phyloP scores from a whole-genome alignment of 805 yeast species.

The Saccharomyces mikatae region DNA sequence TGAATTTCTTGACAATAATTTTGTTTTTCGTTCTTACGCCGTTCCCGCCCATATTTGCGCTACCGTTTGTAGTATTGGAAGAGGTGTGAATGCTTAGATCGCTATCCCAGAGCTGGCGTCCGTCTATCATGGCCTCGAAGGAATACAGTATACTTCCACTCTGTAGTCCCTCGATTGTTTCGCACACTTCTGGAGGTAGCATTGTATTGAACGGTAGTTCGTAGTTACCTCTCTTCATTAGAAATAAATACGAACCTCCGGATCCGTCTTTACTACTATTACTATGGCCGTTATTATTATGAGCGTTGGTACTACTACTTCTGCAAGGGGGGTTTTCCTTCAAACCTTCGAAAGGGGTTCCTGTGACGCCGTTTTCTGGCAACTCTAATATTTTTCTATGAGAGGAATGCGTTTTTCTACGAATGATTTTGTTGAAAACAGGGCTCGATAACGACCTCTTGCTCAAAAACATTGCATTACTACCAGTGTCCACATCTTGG shows the following conservation, averaged over 20 bases:
- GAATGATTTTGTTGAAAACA: conserved; percentile 7
- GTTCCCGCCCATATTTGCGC: not conserved
- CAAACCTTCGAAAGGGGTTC: conserved; percentile 29
- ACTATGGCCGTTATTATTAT: not conserved
- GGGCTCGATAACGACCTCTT: conserved; percentile 11
- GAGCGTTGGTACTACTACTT: conserved; percentile 1
- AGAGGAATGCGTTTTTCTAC: conserved; percentile 6
- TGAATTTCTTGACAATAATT: conserved; percentile 38
- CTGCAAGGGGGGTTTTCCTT: conserved; percentile 2
- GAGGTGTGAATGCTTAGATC: not conserved
- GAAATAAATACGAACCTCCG: conserved; percentile 17
- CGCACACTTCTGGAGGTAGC: conserved; percentile 78
- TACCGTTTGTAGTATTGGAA: not conserved
- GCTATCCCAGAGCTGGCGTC: conserved; percentile 24
- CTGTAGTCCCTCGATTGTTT: conserved; percentile 80
- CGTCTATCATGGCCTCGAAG: conserved; percentile 68
- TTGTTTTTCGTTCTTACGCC: conserved; percentile 37
- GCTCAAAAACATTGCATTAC: not conserved
- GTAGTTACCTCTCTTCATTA: conserved; percentile 63
- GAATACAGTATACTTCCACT: conserved; percentile 68
- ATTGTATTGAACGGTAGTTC: conserved; percentile 77
- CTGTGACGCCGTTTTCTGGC: conserved; percentile 25
- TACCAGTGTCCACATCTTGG: not conserved
- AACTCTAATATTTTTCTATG: conserved; percentile 16
- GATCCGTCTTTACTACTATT: not conserved